Evolutionary conservation across 2,329 filamentous ascomycete species (phyloP), one percentile per base, ranked within the genome.

Genomic region (Verticillium alfalfae): DNA sequence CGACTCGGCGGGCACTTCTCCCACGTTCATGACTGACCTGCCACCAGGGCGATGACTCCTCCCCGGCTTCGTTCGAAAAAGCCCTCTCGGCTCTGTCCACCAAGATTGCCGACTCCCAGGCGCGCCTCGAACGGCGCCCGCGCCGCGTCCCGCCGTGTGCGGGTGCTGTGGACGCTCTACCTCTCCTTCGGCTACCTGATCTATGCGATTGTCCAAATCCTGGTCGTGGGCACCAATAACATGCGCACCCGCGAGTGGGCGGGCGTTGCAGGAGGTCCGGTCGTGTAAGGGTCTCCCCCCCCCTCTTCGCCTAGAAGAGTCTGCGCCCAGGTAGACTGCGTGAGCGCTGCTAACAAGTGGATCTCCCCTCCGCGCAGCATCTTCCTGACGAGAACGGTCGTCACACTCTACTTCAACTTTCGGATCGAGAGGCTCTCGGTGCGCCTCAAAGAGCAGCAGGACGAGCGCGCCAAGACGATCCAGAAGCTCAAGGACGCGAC

Each of bases 401-500:
- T 92, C 58, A 83, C 88, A 15, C 78, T 84, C 10, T 90, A 90
- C 75, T 99, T 92, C 78, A 90, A 89, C 68, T 96, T 91, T 73
- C 91, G 92, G 64, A 89, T 95, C 69, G 84, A 89, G 26, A 86
- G 81, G 16, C 82, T 91, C 12, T 85, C 89, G 67, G 75, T 81
- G 45, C 84, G 89, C 49, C 82, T 98, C 36, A 89, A 94, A 68
- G 85, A 85, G 22, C 84, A 93, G 39, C 87, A 93, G 69, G 85
- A 87, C 60, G 91, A 97, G 74, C 88, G 94, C 60, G 87, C 91
- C 63, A 87, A 87, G 68, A 97, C 93, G 2, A 98, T 99, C 66
- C 90, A 96, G 73, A 93, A 93, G 76, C 86, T 99, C 65, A 99
- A 99, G 77, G 88, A 90, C 62, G 93, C 93, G 34, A 99, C 95